phyloP scores from a whole-genome alignment of 805 yeast genomes.

The Candida verbasci region DNA sequence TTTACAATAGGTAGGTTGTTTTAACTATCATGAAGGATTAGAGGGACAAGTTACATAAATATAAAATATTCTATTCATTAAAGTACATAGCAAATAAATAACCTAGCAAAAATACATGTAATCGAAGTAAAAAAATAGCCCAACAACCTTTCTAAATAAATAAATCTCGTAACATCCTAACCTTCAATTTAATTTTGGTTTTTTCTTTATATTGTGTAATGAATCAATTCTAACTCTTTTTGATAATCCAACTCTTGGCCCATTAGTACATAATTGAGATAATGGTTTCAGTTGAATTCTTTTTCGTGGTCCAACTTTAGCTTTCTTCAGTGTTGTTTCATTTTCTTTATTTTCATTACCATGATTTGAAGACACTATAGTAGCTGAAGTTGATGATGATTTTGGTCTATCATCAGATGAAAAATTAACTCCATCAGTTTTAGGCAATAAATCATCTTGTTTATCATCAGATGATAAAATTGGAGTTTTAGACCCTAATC shows the following conservation, averaged over 20 bases:
- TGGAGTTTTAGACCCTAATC: too few species aligned
- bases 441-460: too few species aligned
- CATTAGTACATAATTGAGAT: constrained; percentile 3
- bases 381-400: background rate
- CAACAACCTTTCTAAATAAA: too few species aligned
- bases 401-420: background rate
- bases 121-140: background rate
- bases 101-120: background rate
- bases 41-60: too few species aligned
- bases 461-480: too few species aligned
- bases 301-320: constrained; percentile 1
- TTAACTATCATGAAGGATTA: too few species aligned
- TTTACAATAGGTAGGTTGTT: too few species aligned
- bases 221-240: constrained; percentile 19
- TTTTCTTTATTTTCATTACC: background rate
- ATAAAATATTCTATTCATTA: too few species aligned
- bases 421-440: too few species aligned
- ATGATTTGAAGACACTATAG: background rate
- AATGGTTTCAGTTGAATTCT: constrained; percentile 5
- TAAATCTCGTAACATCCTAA: background rate
- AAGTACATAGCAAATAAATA: background rate
- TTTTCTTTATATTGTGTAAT: constrained; percentile 16
- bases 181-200: background rate
- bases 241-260: constrained; percentile 23
- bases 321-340: background rate